Conservation (phyloP, 73 alveolate genomes). For the Paramecium pentaurelia region DNA sequence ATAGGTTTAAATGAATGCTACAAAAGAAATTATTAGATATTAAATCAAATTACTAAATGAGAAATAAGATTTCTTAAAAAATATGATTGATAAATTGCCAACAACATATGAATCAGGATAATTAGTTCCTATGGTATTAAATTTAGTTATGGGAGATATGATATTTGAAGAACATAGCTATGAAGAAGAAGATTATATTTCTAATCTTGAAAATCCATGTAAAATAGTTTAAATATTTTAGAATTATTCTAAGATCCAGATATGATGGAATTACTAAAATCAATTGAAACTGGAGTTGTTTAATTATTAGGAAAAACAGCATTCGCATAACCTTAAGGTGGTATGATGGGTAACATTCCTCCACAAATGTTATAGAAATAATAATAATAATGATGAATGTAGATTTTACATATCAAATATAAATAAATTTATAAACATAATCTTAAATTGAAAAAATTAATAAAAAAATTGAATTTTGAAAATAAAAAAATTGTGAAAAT, state of each 20-base stretch:
- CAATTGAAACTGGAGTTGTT: conserved; percentile 57
- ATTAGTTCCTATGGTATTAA: conserved; percentile 57
- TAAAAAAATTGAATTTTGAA: no score
- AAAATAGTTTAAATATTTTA: background rate
- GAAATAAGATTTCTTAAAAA: conserved; percentile 24
- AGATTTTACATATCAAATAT: background rate
- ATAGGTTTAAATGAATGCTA: conserved; percentile 22
- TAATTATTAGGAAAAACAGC: conserved; percentile 44
- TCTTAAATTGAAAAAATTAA: no score
- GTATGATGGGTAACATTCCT: background rate
- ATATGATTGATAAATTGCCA: conserved; percentile 50
- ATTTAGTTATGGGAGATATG: conserved; percentile 55
- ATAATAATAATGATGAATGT: background rate
- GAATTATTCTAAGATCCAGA: conserved; percentile 50
- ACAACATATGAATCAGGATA: conserved; percentile 52
- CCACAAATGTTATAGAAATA: conserved; percentile 4
- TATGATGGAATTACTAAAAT: conserved; percentile 56
- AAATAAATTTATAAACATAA: background rate
- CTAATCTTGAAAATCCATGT: conserved; percentile 55
- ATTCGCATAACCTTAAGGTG: background rate
- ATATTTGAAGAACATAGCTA: conserved; percentile 57
- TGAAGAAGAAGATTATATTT: conserved; percentile 61
- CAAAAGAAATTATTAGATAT: conserved; percentile 60
- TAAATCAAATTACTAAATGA: conserved; percentile 56
- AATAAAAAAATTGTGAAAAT: no score